Conservation (phyloP, 2,329 filamentous ascomycete species). For the Aspergillus carbonarius region DNA sequence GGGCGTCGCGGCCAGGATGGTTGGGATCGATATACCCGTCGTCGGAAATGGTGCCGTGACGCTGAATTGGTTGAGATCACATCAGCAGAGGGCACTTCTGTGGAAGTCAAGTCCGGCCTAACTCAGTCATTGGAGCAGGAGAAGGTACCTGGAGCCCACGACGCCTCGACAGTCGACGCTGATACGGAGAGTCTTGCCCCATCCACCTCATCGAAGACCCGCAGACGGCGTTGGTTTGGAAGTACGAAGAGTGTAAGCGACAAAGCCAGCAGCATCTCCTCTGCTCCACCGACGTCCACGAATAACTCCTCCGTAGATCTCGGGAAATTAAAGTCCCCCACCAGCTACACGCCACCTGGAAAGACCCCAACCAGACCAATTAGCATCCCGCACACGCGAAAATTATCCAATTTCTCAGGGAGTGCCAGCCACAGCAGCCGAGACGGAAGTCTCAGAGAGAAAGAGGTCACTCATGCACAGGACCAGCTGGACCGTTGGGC, state of each 20-base stretch:
- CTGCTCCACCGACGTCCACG: conserved; percentile 19
- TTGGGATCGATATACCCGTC: conserved; percentile 90
- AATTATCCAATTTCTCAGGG: conserved; percentile 25
- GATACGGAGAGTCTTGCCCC: conserved; percentile 30
- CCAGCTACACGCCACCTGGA: conserved; percentile 14
- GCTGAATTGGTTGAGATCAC: conserved; percentile 84
- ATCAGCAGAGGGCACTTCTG: conserved; percentile 44
- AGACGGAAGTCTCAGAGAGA: conserved; percentile 36
- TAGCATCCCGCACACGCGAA: conserved; percentile 30
- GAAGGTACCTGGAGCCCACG: conserved; percentile 18
- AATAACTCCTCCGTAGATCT: conserved; percentile 23
- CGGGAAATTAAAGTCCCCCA: conserved; percentile 23
- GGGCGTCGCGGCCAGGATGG: conserved; percentile 81
- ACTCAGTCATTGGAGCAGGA: conserved; percentile 27
- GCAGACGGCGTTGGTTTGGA: conserved; percentile 41
- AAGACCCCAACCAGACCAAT: conserved; percentile 29
- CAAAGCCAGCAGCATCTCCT: conserved; percentile 23
- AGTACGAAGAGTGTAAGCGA: conserved; percentile 32
- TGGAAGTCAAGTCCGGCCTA: conserved; percentile 40
- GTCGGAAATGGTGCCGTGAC: conserved; percentile 94
- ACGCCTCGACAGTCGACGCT: conserved; percentile 21
- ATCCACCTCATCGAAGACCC: conserved; percentile 30
- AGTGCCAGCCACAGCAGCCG: conserved; percentile 18
- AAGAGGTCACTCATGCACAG: conserved; percentile 39
- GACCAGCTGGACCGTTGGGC: conserved; percentile 54